Percentiles rank a stretch among this genome's conserved stretches.
Conservation (phyloP, 2,329 filamentous ascomycete species). For the Thelonectria discophora region DNA sequence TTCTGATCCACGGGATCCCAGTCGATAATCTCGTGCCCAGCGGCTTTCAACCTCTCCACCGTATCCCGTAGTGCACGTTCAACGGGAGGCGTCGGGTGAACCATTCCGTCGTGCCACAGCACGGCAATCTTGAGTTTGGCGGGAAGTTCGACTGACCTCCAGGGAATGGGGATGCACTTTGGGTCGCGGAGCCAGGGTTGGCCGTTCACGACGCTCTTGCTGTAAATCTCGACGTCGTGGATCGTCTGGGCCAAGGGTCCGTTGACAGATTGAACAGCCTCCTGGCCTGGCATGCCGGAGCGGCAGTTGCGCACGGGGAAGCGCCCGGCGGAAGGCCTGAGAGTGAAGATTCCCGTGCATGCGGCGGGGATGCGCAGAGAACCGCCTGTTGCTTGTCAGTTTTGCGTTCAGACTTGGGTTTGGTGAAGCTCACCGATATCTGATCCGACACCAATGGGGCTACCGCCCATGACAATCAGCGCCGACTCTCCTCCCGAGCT, state of each 20-base stretch:
- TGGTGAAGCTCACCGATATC: slow-evolving; percentile 58
- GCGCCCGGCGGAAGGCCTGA: slow-evolving; percentile 65
- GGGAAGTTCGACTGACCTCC: slow-evolving; percentile 52
- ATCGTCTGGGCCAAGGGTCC: slow-evolving; percentile 68
- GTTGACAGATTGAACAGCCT: slow-evolving; percentile 70
- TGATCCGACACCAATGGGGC: slow-evolving; percentile 68
- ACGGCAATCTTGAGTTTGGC: slow-evolving; percentile 64
- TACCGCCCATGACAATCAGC: slow-evolving; percentile 66
- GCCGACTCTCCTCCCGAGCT: slow-evolving; percentile 74
- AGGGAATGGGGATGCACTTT: slow-evolving; percentile 67
- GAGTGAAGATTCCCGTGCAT: slow-evolving; percentile 65
- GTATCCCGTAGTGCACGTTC: slow-evolving; percentile 61
- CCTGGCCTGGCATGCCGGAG: slow-evolving; percentile 70
- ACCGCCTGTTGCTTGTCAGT: slow-evolving; percentile 49
- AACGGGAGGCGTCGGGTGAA: slow-evolving; percentile 72
- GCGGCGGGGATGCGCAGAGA: slow-evolving; percentile 64
- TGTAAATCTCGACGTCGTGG: slow-evolving; percentile 64
- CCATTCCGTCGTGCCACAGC: slow-evolving; percentile 71
- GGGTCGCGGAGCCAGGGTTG: slow-evolving; percentile 67
- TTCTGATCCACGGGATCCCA: slow-evolving; percentile 57
- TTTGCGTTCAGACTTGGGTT: fast-evolving
- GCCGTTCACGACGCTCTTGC: slow-evolving; percentile 58
- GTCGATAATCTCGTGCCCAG: slow-evolving; percentile 62
- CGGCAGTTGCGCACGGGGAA: slow-evolving; percentile 64
- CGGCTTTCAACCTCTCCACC: slow-evolving; percentile 52